Percentiles rank a stretch among this genome's conserved stretches.
Evolutionary conservation across 2,329 filamentous ascomycete genomes (phyloP).

Genomic region (Fonsecaea pedrosoi): DNA sequence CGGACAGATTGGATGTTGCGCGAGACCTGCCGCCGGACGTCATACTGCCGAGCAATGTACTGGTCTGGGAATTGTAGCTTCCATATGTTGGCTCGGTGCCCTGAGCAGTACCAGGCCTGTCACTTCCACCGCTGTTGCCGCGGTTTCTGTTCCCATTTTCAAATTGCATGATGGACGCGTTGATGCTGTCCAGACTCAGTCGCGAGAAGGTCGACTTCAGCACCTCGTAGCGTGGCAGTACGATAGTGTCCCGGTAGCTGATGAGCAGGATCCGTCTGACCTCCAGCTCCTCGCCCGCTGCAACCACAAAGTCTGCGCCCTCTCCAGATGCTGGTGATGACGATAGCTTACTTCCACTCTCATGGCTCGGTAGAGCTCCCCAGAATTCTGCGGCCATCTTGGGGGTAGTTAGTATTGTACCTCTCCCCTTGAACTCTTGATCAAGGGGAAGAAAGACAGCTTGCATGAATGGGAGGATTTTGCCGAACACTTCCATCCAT

Average conservation of each 20-base stretch:
- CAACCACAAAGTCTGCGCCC: conserved; percentile 41
- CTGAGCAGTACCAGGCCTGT: conserved; percentile 75
- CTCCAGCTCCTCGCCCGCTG: conserved; percentile 71
- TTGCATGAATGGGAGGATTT: conserved; percentile 90
- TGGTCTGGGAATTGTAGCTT: conserved; percentile 79
- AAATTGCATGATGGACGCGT: conserved; percentile 56
- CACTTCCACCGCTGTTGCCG: conserved; percentile 47
- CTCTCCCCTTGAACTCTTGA: conserved; percentile 86
- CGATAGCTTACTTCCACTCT: conserved; percentile 44
- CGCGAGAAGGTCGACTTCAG: conserved; percentile 90
- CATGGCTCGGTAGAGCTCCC: conserved; percentile 69
- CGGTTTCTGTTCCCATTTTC: conserved; percentile 43
- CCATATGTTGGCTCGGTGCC: conserved; percentile 72
- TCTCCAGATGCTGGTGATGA: conserved; percentile 39
- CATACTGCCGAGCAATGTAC: conserved; percentile 75
- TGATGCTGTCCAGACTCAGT: conserved; percentile 79
- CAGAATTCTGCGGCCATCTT: conserved; percentile 85
- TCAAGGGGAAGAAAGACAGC: conserved; percentile 93
- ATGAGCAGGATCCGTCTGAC: conserved; percentile 87
- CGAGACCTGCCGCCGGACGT: conserved; percentile 71
- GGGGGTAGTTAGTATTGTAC: conserved; percentile 75
- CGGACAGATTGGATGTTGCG: conserved; percentile 82
- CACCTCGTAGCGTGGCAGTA: conserved; percentile 85
- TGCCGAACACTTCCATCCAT: conserved; percentile 92
- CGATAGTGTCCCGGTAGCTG: conserved; percentile 85